Evolutionary conservation across 2,329 filamentous ascomycete genomes (phyloP).

Genomic region (Pseudogymnoascus sp.): DNA sequence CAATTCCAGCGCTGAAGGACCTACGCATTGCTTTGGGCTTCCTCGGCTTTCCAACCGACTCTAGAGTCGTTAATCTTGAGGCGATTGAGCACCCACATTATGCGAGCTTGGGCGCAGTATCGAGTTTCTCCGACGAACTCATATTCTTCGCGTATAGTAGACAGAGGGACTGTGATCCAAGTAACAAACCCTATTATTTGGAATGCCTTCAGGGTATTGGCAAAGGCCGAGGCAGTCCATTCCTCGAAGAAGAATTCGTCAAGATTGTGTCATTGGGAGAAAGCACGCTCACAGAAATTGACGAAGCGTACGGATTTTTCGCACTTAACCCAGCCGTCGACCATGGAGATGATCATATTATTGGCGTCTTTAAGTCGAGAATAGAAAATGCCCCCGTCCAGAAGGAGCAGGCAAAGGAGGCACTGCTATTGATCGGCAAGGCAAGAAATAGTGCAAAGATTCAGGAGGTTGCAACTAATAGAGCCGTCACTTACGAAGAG

Average conservation of each 20-base stretch:
- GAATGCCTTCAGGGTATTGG: conserved; percentile 56
- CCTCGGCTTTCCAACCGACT: conserved; percentile 22
- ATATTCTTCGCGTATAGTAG: conserved; percentile 54
- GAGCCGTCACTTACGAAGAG: conserved; percentile 51
- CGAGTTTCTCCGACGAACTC: conserved; percentile 54
- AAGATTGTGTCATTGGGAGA: conserved; percentile 50
- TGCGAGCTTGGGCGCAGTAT: conserved; percentile 52
- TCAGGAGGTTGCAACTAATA: conserved; percentile 46
- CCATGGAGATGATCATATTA: conserved; percentile 49
- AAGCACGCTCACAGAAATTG: conserved; percentile 47
- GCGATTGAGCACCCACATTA: conserved; percentile 39
- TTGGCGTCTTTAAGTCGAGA: conserved; percentile 51
- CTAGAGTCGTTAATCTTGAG: conserved; percentile 22
- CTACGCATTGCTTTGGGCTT: conserved; percentile 24
- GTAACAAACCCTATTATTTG: conserved; percentile 51
- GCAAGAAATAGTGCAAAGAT: conserved; percentile 49
- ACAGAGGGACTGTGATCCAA: conserved; percentile 41
- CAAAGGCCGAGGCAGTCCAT: conserved; percentile 39
- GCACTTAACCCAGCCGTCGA: conserved; percentile 39
- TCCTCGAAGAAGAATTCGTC: conserved; percentile 49
- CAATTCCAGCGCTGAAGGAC: conserved; percentile 18
- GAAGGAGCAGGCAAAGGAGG: conserved; percentile 47
- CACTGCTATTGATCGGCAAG: conserved; percentile 51
- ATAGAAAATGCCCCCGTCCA: conserved; percentile 45
- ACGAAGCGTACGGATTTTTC: conserved; percentile 50